Base-by-base conservation (phyloP, 257 asterid species). In the Ligustrum vulgare region DNA sequence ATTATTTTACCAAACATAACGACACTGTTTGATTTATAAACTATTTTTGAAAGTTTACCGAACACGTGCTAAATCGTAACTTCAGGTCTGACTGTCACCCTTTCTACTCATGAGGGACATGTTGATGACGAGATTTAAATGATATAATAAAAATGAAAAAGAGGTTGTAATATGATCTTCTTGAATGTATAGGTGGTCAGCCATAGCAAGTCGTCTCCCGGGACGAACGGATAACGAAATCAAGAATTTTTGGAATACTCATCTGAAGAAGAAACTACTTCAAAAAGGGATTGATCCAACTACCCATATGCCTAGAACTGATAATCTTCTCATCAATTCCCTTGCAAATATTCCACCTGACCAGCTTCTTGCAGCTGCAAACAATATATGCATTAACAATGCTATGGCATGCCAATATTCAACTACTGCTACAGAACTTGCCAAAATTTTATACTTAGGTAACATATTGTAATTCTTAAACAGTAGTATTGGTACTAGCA, bases 191-290 rank as follows among this genome's bases (percentile, higher is more conserved):
- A 83, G 84, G 74, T 83, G 87, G 87, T 80, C 87, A 18, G 76
- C 80, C 18, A 80, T 80, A 73, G 87, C 87, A 66, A 75, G 77
- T 31, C 71, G 72, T 36, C 80, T 83, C 15, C 87, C 82, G 0
- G 87, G 87, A 32, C 60, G 87, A 72, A 80, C 83, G 1, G 87
- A 83, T 34, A 83, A 83, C 6, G 87, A 83, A 69, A 80, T 83
- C 70, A 83, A 83, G 79, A 83, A 83, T 73, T 75, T 77, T 67
- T 83, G 83, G 84, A 83, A 83, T 25, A 80, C 87, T 31, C 84
- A 79, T 62, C 69, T 83, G 67, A 78, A 75, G 74, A 83, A 80
- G 60, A 77, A 68, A 66, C 76, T 83, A 51, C 62, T 83, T 45
- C 81, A 35, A 8, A 80, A 74, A 54, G 85, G 87, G 73, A 80